These are phyloP conservation scores for Starmerella bacillaris DNA, from an alignment of 805 yeast species.

Conservation along the genomic window DNA sequence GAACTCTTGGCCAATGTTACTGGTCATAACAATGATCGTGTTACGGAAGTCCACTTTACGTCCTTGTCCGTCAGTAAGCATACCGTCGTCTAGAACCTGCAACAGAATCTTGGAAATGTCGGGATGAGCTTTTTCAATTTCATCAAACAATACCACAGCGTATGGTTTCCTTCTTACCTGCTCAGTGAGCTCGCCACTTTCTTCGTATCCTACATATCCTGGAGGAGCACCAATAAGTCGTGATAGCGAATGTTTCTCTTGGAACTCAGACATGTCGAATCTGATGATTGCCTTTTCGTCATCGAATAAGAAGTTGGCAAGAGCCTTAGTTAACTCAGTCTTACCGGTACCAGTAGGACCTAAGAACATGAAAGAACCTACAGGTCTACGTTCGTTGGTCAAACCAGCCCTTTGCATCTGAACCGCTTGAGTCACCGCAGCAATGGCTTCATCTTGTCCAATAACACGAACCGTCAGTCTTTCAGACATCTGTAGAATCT, in stretches of 20 bases:
- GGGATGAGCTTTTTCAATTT: constrained; percentile 91
- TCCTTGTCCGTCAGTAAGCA: constrained; percentile 87
- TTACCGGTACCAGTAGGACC: constrained; percentile 99
- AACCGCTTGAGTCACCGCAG: constrained; percentile 81
- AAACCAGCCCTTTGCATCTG: constrained; percentile 92
- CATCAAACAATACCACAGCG: constrained; percentile 82
- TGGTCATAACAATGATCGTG: constrained; percentile 89
- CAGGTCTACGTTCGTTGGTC: constrained; percentile 85
- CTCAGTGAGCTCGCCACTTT: constrained; percentile 84
- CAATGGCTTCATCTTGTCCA: constrained; percentile 91
- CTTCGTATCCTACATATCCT: constrained; percentile 92
- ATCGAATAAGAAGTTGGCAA: constrained; percentile 82
- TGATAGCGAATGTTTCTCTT: constrained; percentile 80
- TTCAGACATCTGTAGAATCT: constrained; percentile 71
- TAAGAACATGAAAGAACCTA: constrained; percentile 87
- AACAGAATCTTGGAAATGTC: constrained; percentile 80
- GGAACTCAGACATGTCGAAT: constrained; percentile 96
- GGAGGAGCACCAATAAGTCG: constrained; percentile 96
- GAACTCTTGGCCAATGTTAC: constrained; percentile 88
- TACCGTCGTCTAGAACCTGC: constrained; percentile 91
- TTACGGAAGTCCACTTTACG: constrained; percentile 85
- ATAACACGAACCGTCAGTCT: constrained; percentile 61
- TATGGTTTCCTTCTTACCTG: constrained; percentile 92
- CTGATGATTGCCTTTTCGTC: constrained; percentile 73
- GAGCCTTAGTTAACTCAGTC: constrained; percentile 82